Base-by-base conservation (phyloP, 257 asterid genomes). In the Plectranthus barbatus region DNA sequence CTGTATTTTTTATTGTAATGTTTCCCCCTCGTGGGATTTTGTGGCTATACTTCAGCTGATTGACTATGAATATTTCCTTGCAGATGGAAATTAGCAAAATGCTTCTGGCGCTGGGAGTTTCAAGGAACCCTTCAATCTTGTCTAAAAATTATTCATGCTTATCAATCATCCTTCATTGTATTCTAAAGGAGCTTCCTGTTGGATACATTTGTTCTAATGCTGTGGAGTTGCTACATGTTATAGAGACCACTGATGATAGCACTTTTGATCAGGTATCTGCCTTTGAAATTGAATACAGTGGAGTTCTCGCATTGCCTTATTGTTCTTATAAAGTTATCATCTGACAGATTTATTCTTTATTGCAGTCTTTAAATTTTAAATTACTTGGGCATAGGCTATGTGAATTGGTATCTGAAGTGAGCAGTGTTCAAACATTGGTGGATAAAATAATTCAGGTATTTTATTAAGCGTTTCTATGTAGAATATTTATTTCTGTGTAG, bases 311-410 rank as follows among this genome's bases (percentile, higher is more conserved):
- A 37, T 18, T 73, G 65, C 68, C 72, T 67, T 44, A 11, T 46
- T 67, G 62, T 57, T 46, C 52, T 59, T 62, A 45, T 57, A 44
- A 65, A 65, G 55, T 67, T 74, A 61, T 66, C 45, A 64, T 65
- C 66, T 42, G 48, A 64, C 74, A 71, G 72, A 71, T 74, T 79
- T 69, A 64, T 74, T 67, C 60, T 71, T 59, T 48, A 75, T 71
- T 86, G 88, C 93, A 90, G 97, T 71, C 68, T 76, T 80, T 87
- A 80, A 90, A 87, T 87, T 82, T 80, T 87, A 88, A 84, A 78
- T 82, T 85, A 64, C 88, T 87, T 66, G 97, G 96, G 73, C 78
- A 80, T 67, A 87, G 91, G 80, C 85, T 90, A 51, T 83, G 88
- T 69, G 97, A 90, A 75, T 85, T 69, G 53, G 78, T 85, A 69